Evolutionary conservation across 2,329 filamentous ascomycete genomes (phyloP), one percentile per base, ranked within the genome.

Genomic region (Domatiomyces catenatus): DNA sequence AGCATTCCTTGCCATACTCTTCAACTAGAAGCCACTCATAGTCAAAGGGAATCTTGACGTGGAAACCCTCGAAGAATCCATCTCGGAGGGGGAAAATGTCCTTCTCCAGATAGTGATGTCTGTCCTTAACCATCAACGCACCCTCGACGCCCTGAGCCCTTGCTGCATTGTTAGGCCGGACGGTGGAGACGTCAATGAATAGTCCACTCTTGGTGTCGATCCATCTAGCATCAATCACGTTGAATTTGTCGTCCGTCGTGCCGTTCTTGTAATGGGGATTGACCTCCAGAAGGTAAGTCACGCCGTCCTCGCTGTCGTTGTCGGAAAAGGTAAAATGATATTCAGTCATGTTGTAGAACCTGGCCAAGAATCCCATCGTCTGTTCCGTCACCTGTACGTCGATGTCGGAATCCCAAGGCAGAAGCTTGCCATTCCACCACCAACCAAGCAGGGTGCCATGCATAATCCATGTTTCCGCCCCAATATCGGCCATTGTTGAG

Each of bases 381-480:
- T 63, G 59, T 59, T 78, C 74, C 5, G 74, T 73, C 15, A 81
- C 69, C 60, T 79, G 74, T 10, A 80, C 74, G 55, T 81, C 77
- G 47, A 80, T 60, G 56, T 81, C 77, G 10, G 71, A 73, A 59
- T 81, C 77, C 77, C 77, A 80, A 2, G 77, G 77, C 63, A 81
- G 71, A 58, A 79, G 73, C 59, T 72, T 71, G 49, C 72, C 69
- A 56, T 79, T 79, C 77, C 77, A 81, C 71, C 74, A 80, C 77
- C 77, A 80, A 36, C 76, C 75, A 15, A 80, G 65, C 42, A 81
- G 63, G 5, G 73, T 75, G 10, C 77, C 77, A 56, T 81, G 77
- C 74, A 80, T 79, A 51, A 81, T 73, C 77, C 77, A 81, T 7
- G 77, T 80, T 56, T 78, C 73, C 3, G 72, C 71, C 12, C 75